Percentiles rank a stretch among this genome's conserved stretches.
These are phyloP conservation scores for Chalaropsis thielavioides DNA, from an alignment of 2,329 filamentous ascomycete genomes.

Conservation along the genomic window DNA sequence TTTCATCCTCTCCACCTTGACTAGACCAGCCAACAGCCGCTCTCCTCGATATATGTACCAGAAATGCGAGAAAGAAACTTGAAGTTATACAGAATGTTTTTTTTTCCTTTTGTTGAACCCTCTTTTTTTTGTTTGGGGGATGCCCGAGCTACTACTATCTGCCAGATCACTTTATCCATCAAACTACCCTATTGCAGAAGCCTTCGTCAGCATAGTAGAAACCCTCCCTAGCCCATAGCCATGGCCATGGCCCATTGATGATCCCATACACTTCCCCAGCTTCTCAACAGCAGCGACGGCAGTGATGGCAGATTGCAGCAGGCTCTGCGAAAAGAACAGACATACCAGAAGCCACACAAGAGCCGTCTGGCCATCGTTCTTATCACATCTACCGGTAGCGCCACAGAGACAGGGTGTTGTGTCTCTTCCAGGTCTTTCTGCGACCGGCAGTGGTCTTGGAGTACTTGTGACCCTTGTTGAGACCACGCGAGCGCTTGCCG, in stretches of 20 bases:
- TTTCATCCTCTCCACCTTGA: not conserved
- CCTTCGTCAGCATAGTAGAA: constrained; percentile 17
- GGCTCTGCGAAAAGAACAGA: constrained; percentile 15
- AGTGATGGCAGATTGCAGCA: constrained; percentile 11
- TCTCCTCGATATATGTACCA: not conserved
- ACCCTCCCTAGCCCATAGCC: constrained; percentile 17
- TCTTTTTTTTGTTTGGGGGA: not conserved
- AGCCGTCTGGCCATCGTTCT: constrained; percentile 6
- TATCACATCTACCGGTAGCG: constrained; percentile 64
- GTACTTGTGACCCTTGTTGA: constrained; percentile 98
- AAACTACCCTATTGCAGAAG: constrained; percentile 9
- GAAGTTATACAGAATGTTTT: not conserved
- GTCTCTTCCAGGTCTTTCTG: constrained; percentile 99
- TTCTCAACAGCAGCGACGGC: constrained; percentile 16
- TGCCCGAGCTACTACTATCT: constrained; percentile 5
- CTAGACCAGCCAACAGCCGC: not conserved
- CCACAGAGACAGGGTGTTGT: constrained; percentile 99
- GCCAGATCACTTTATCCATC: constrained; percentile 3
- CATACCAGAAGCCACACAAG: constrained; percentile 9
- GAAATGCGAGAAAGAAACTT: not conserved
- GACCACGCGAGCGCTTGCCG: constrained; percentile 98
- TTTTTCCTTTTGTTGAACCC: constrained; percentile 7
- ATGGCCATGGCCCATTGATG: constrained; percentile 16
- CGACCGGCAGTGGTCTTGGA: constrained; percentile 95
- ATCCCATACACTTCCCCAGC: constrained; percentile 16